Evolutionary conservation across 139 green algal genomes (phyloP).

Genomic region (Raphidocelis subcapitata): DNA sequence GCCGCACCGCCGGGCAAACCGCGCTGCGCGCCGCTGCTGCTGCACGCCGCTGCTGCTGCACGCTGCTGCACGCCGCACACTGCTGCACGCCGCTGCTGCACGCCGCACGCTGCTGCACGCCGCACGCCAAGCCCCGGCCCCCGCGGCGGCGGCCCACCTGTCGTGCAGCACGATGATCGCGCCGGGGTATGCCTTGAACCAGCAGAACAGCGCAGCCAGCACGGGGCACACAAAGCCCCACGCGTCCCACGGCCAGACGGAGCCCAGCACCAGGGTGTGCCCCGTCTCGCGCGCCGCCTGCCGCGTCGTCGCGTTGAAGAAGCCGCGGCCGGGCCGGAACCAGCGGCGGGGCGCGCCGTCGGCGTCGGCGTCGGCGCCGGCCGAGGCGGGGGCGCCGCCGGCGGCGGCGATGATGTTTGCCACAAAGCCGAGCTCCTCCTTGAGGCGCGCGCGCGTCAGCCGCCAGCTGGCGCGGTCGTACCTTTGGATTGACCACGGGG

Average conservation of each 20-base stretch:
- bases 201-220: conserved; percentile 16
- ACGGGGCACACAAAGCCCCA: not conserved
- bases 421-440: not conserved
- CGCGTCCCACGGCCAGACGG: conserved; percentile 19
- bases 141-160: not conserved
- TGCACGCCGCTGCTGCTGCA: too few species aligned
- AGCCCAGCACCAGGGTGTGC: conserved; percentile 11
- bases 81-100: too few species aligned
- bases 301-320: not conserved
- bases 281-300: conserved; percentile 1
- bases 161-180: conserved; percentile 27
- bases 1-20: too few species aligned
- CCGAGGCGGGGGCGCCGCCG: not conserved
- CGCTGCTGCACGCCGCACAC: too few species aligned
- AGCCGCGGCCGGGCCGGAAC: conserved; percentile 1
- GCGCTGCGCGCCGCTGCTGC: too few species aligned
- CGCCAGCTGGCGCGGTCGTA: not conserved
- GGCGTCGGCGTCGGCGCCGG: not conserved
- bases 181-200: conserved; percentile 17
- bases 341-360: not conserved
- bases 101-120: too few species aligned
- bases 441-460: conserved; percentile 3
- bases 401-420: not conserved
- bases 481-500: not conserved
- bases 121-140: too few species aligned